These are phyloP conservation scores for Acer saccharum DNA, from an alignment of 345 rosid species.

Conservation along the genomic window DNA sequence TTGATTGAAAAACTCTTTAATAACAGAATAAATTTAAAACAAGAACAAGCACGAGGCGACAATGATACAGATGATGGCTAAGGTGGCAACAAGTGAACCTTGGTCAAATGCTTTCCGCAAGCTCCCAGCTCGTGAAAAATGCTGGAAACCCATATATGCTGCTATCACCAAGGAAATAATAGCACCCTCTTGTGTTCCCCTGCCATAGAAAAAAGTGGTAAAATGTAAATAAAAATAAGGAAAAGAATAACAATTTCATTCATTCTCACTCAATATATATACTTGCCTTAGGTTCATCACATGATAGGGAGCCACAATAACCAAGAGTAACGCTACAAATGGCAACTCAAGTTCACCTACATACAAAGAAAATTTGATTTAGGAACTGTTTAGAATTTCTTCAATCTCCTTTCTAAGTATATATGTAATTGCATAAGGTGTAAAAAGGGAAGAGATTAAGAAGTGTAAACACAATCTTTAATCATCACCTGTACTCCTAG, in stretches of 20 bases:
- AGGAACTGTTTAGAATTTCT: not conserved
- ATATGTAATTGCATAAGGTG: too few species aligned
- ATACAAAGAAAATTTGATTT: conserved; percentile 12
- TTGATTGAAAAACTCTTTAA: not conserved
- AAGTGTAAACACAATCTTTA: not conserved
- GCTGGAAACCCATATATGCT: conserved; percentile 84
- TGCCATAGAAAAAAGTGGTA: conserved; percentile 31
- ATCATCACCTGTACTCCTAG: not conserved
- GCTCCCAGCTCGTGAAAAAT: conserved; percentile 72
- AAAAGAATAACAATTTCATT: conserved; percentile 2
- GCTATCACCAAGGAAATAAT: conserved; percentile 60
- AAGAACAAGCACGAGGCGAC: conserved; percentile 51
- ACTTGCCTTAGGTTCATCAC: conserved; percentile 64
- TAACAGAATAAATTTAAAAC: conserved; percentile 31
- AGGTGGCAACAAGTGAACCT: conserved; percentile 77
- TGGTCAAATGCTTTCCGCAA: conserved; percentile 71
- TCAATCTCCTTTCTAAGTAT: too few species aligned
- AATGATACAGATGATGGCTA: conserved; percentile 56
- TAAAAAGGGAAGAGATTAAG: not conserved
- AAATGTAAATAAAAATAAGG: conserved; percentile 3
- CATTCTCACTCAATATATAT: conserved; percentile 11
- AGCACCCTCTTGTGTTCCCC: conserved; percentile 76
- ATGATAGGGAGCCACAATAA: conserved; percentile 71
- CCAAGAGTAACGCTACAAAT: conserved; percentile 65
- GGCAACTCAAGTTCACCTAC: conserved; percentile 94